phyloP scores from a whole-genome alignment of 768 basidiomycete species.

The Boletus coccyginus region DNA sequence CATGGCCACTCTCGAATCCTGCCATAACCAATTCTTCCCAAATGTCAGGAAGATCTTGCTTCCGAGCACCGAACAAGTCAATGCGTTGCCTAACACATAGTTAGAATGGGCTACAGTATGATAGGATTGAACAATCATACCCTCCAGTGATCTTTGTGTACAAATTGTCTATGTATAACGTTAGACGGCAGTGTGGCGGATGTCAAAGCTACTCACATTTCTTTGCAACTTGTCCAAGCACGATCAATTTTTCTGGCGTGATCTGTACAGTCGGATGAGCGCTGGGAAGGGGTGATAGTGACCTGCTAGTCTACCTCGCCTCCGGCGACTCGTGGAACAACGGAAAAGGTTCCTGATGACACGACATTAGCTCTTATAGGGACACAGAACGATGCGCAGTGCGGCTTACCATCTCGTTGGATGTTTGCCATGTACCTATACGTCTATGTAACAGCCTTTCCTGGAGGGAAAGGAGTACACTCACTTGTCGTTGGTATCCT shows the following conservation, averaged over 20 bases:
- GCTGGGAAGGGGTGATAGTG: background rate
- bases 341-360: slow-evolving; percentile 54
- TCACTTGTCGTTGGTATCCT: slow-evolving; percentile 63
- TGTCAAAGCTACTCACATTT: slow-evolving; percentile 41
- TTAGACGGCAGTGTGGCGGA: background rate
- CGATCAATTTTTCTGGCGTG: slow-evolving; percentile 64
- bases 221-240: slow-evolving; percentile 61
- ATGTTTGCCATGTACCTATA: slow-evolving; percentile 65
- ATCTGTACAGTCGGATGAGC: slow-evolving; percentile 26
- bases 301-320: slow-evolving; percentile 46
- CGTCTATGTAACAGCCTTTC: background rate
- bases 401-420: slow-evolving; percentile 53
- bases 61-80: slow-evolving; percentile 69
- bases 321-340: slow-evolving; percentile 67
- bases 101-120: background rate
- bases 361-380: background rate
- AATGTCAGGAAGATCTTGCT: slow-evolving; percentile 66
- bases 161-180: slow-evolving; percentile 37
- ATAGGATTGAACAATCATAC: slow-evolving; percentile 10
- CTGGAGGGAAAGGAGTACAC: background rate
- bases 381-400: background rate
- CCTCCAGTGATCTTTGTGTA: slow-evolving; percentile 62
- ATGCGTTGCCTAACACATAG: slow-evolving; percentile 48
- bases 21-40: slow-evolving; percentile 61
- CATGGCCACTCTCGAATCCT: slow-evolving; percentile 76